Base-by-base conservation (phyloP, 306 rosid genomes). In the Castanea crenata region DNA sequence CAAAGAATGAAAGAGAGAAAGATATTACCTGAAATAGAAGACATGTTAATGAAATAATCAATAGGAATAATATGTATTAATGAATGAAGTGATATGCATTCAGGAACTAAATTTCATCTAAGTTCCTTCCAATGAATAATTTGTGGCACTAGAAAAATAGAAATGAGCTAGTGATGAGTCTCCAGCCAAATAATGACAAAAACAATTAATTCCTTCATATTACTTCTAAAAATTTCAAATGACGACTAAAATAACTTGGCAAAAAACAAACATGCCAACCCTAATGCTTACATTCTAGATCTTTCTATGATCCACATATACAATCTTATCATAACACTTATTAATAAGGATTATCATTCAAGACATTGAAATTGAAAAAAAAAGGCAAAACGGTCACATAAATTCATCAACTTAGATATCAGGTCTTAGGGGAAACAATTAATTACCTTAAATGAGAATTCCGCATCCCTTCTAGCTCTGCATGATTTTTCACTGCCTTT, bases 401-500 rank as follows among this genome's bases (percentile, higher is more conserved):
- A 41, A 10, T 62, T 74, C 61, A 73, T 70, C 73, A 31, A 76
- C 12, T 55, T 44, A 81, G 20, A 23, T 63, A 54, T 18, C 54
- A 16, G 59, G 65, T 69, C 55, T n/a, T 32, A 55, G 16, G 69
- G 57, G 74, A 71, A 75, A 52, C 79, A 80, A 44, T 71, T 25
- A 78, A 27, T 78, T 77, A 91, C 99, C 96, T 91, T 80, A 91
- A 81, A 83, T 93, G 99, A 87, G 94, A 93, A 72, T 73, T 89
- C 56, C 69, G 87, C 99, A 95, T 92, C 81, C 98, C 99, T 83
- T 89, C 95, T 78, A 93, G 82, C 86, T 95, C 97, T 6, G 87
- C 82, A 79, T 87, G 85, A 88, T 93, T 95, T 91, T 95, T 93
- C 76, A 92, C 72, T 65, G 99, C 96, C 89, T 95, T 95, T 23